phyloP scores from a whole-genome alignment of 2,329 filamentous ascomycete genomes.

The Pseudofabraea citricarpa region DNA sequence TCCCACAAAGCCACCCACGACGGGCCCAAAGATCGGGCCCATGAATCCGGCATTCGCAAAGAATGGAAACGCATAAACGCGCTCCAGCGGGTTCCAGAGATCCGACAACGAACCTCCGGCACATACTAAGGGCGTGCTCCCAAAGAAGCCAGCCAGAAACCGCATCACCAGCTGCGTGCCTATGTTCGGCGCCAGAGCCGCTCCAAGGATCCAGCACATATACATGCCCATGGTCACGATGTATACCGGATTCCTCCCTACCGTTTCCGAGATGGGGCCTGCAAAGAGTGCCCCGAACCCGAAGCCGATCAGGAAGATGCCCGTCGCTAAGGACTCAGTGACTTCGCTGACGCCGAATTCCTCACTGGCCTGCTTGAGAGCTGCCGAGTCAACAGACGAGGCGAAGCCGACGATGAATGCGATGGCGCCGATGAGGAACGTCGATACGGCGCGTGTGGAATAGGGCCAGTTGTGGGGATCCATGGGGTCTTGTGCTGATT shows the following conservation, averaged over 20 bases:
- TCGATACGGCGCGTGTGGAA: constrained; percentile 31
- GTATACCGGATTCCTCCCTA: constrained; percentile 38
- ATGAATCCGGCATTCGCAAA: constrained; percentile 18
- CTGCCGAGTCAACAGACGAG: constrained; percentile 47
- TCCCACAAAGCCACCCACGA: constrained; percentile 5
- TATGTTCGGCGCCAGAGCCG: constrained; percentile 37
- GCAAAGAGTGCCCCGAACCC: constrained; percentile 32
- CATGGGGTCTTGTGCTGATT: constrained; percentile 30
- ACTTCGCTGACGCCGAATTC: constrained; percentile 45
- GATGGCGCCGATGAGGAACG: constrained; percentile 39
- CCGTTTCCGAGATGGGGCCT: constrained; percentile 34
- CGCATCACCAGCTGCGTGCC: constrained; percentile 37
- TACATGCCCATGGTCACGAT: constrained; percentile 33
- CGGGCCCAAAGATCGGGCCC: constrained; percentile 19
- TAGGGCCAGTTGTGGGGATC: constrained; percentile 35
- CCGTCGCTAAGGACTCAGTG: constrained; percentile 43
- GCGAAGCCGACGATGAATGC: constrained; percentile 46
- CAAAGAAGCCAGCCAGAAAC: constrained; percentile 39
- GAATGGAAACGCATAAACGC: constrained; percentile 23
- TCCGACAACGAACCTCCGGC: constrained; percentile 36
- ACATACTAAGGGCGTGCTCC: constrained; percentile 35
- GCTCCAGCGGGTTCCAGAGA: constrained; percentile 27
- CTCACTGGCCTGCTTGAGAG: constrained; percentile 37
- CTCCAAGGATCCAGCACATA: constrained; percentile 36
- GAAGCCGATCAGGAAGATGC: constrained; percentile 31